phyloP scores from a whole-genome alignment of 495 filamentous ascomycete genomes.

The Xylaria venustula region DNA sequence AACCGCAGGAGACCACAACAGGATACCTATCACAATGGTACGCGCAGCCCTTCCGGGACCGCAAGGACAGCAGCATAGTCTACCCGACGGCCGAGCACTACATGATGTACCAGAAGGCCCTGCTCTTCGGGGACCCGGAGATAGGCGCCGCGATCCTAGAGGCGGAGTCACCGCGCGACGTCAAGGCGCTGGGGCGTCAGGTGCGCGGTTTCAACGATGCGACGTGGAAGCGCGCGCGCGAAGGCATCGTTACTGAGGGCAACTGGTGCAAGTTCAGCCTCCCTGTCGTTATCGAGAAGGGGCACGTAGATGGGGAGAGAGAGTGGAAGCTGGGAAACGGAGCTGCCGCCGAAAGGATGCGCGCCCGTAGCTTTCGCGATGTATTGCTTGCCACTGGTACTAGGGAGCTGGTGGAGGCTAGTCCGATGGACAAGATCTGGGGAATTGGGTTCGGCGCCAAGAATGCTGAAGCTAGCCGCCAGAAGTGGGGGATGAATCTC shows the following conservation, averaged over 20 bases:
- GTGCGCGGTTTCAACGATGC: slow-evolving; percentile 53
- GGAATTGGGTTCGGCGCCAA: slow-evolving; percentile 59
- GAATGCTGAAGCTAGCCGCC: slow-evolving; percentile 46
- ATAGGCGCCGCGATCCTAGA: slow-evolving; percentile 42
- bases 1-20: slow-evolving; percentile 18
- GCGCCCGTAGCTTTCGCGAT: slow-evolving; percentile 30
- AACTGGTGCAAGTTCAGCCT: slow-evolving; percentile 58
- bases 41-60: slow-evolving; percentile 30
- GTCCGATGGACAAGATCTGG: slow-evolving; percentile 64
- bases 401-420: slow-evolving; percentile 62
- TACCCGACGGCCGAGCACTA: slow-evolving; percentile 47
- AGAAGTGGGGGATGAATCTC: slow-evolving; percentile 65
- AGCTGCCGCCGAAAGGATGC: neutral
- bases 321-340: neutral
- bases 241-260: slow-evolving; percentile 58
- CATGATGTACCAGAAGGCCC: slow-evolving; percentile 65
- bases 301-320: neutral
- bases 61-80: slow-evolving; percentile 13
- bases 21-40: slow-evolving; percentile 40
- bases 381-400: slow-evolving; percentile 57
- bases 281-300: slow-evolving; percentile 1
- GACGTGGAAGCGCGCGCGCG: slow-evolving; percentile 53
- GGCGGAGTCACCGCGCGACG: slow-evolving; percentile 38
- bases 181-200: slow-evolving; percentile 56
- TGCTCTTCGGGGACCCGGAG: slow-evolving; percentile 48